Base-by-base conservation (phyloP, 139 green algal genomes). In the Pseudopediastrum boryanum region DNA sequence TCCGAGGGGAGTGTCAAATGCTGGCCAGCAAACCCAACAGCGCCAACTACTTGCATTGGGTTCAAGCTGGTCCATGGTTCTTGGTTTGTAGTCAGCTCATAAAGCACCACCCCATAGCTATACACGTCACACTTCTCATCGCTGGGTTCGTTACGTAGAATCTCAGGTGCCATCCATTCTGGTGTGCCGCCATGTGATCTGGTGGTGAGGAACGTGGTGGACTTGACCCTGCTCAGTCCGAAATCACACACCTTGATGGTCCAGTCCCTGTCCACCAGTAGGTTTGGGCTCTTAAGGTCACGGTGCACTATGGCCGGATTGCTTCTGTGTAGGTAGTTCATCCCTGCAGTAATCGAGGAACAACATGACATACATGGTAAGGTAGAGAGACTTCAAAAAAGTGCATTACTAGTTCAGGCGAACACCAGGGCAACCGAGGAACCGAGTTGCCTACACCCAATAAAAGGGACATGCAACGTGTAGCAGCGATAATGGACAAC, bases 121-220 rank as follows among this genome's bases (percentile, higher is more conserved):
- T 82, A 82, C 64, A 87, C 82, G 70, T 98, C 94, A 38, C 81
- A 88, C 79, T 96, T 97, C 80, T 98, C 94, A 65, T 96, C 88
- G 48, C 71, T 89, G 12, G 38, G 72, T 71, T 93, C 86, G 63
- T 88, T 88, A 35, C 89, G 84, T 36, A 91, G 77, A 43, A 92
- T 83, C 76, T 96, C 93, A 1, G 94, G 95, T 3, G 96, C 96
- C 78, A 96, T 98, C 95, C 95, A 98, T 83, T 98, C 95, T 0
- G 95, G 94, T 4, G 95, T 98, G 36, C 95, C 94, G 10, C 83
- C 90, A 23, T 84, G 82, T 16, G 78, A 58, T 38, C 82, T 89
- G 65, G 84, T 73, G 42, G 85, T 90, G 4, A 95, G 81, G 81
- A 85, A 93, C 61, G 90, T 94, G 35, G 81, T 77, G 39, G 56